A percentile compares a stretch with the other conserved stretches of the same genome.
phyloP scores from a whole-genome alignment of 2,329 filamentous ascomycete species.

The Aurifilum marmelostoma region DNA sequence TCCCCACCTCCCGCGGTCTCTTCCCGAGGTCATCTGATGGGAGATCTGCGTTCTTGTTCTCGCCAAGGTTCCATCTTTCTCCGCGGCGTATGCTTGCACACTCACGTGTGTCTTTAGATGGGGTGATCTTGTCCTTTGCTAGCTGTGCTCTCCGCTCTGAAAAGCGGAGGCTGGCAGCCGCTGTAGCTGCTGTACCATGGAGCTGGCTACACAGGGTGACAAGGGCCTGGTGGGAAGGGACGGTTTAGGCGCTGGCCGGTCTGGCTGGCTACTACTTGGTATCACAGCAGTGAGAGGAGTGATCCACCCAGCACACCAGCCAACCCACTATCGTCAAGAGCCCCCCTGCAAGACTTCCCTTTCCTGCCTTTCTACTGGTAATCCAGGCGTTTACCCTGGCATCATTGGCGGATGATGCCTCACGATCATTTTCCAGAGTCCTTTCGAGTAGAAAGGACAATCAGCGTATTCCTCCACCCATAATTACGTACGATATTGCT shows the following conservation, averaged over 20 bases:
- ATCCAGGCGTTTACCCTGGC: too few relatives aligned
- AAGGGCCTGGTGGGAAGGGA: neutral
- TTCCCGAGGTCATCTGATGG: neutral
- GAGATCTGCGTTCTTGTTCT: neutral
- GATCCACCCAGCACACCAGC: too few relatives aligned
- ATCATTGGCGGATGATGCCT: neutral
- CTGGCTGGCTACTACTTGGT: too few relatives aligned
- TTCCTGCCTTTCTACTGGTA: neutral
- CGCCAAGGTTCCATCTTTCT: neutral
- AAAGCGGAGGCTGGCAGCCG: neutral
- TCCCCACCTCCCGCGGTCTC: neutral
- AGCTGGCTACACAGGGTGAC: too few relatives aligned
- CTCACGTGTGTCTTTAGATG: neutral
- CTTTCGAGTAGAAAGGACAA: neutral
- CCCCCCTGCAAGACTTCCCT: neutral
- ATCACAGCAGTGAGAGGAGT: too few relatives aligned
- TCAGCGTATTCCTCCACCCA: neutral
- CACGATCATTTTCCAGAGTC: neutral
- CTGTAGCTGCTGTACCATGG: neutral
- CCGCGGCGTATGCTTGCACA: neutral
- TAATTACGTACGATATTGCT: neutral
- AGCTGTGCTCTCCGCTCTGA: neutral
- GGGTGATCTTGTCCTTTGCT: neutral
- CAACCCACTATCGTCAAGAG: too few relatives aligned
- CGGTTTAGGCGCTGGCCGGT: neutral